Evolutionary conservation across 2,329 filamentous ascomycete species (phyloP), one percentile per base, ranked within the genome.

Genomic region (Cordyceps javanica): DNA sequence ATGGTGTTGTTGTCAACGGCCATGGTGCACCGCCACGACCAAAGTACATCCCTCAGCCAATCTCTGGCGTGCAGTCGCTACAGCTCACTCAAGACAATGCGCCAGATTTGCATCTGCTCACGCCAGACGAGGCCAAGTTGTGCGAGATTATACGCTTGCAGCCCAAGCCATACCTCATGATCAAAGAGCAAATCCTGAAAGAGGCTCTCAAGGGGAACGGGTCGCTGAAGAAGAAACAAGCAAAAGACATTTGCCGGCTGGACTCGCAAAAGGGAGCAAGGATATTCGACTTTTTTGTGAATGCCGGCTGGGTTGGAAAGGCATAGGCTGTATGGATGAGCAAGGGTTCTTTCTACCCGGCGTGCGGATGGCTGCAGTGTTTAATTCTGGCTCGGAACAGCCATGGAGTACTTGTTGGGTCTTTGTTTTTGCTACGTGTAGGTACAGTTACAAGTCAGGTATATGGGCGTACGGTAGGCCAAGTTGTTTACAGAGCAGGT

Each of bases 211-310:
- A 93, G 73, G 86, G 87, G 59, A 93, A 94, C 59, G 94, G 94
- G 1, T 83, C 81, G 13, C 75, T 99, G 8, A 97, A 96, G 78
- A 96, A 94, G 81, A 97, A 97, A 74, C 87, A 93, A 64, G 91
- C 91, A 2, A 89, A 88, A 68, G 89, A 95, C 68, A 87, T 97
- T 26, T 92, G 89, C 68, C 74, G 86, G 69, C 82, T 97, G 54
- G 93, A 97, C 67, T 83, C 85, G 10, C 88, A 89, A 62, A 97
- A 97, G 71, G 88, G 89, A 0, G 87, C 88, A 19, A 82, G 90
- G 63, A 85, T 97, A 59, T 97, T 93, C 73, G 94, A 97, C 71
- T 97, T 97, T 70, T 92, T 97, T 75, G 89, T 96, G 61, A 90
- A 91, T 68, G 87, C 86, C 57, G 94, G 93, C 3, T 97, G 93